phyloP scores from a whole-genome alignment of 495 filamentous ascomycete species.

The Cercophora scortea region DNA sequence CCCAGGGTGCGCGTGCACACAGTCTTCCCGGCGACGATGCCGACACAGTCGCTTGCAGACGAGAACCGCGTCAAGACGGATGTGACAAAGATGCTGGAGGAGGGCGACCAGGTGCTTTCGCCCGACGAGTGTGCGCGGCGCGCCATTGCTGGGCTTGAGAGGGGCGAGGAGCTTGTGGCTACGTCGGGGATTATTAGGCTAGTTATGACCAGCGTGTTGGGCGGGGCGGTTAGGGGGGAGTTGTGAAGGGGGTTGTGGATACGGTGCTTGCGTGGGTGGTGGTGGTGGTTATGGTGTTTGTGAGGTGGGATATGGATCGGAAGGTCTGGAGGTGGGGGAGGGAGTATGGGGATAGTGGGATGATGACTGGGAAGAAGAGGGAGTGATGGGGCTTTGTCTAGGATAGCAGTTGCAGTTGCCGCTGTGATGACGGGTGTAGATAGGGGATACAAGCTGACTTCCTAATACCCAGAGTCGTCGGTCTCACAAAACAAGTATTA shows the following conservation, averaged over 20 bases:
- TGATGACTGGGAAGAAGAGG: conserved; percentile 5
- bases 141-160: conserved; percentile 60
- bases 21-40: conserved; percentile 72
- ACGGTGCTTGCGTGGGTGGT: conserved; percentile 44
- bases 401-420: too few species aligned
- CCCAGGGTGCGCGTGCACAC: conserved; percentile 60
- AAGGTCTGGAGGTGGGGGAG: conserved; percentile 49
- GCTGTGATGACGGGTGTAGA: too few species aligned
- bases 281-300: conserved; percentile 46
- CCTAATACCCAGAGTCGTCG: too few species aligned
- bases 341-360: conserved; percentile 37
- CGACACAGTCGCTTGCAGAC: conserved; percentile 56
- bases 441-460: too few species aligned
- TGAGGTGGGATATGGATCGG: conserved; percentile 49
- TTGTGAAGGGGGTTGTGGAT: conserved; percentile 40
- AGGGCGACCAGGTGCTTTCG: conserved; percentile 60
- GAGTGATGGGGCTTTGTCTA: too few species aligned
- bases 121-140: conserved; percentile 59
- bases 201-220: conserved; percentile 59
- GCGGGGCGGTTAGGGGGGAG: conserved; percentile 52
- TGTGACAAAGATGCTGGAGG: conserved; percentile 67
- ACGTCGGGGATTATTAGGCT: conserved; percentile 40
- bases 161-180: conserved; percentile 39
- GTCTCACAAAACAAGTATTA: too few species aligned
- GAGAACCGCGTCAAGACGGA: conserved; percentile 69